These are phyloP conservation scores for Auriculariales sp. DNA, from an alignment of 768 basidiomycete genomes.

Conservation along the genomic window DNA sequence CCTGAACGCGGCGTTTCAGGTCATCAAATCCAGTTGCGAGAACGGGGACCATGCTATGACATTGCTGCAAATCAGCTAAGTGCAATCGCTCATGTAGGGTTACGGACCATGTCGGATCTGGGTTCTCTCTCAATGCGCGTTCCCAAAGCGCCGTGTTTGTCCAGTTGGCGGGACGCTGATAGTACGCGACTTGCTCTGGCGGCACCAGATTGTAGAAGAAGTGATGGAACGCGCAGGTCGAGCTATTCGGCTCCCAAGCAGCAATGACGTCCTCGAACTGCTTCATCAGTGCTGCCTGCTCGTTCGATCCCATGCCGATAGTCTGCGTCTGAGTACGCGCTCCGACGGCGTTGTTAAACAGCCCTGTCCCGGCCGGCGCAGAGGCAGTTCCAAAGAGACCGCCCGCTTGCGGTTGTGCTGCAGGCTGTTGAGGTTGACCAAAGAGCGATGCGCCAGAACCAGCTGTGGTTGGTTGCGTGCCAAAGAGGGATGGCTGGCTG, in stretches of 20 bases:
- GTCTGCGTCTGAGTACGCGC: slow-evolving; percentile 1
- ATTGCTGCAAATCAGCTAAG: background rate
- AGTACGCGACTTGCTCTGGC: slow-evolving; percentile 46
- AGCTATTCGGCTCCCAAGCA: slow-evolving; percentile 57
- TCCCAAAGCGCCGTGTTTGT: slow-evolving; percentile 63
- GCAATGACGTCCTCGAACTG: slow-evolving; percentile 48
- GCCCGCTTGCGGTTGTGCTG: slow-evolving; percentile 13
- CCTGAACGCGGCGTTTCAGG: slow-evolving; percentile 62
- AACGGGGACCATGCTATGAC: slow-evolving; percentile 55
- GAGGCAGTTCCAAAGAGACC: slow-evolving; percentile 14
- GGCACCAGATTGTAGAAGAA: slow-evolving; percentile 78
- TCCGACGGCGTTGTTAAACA: slow-evolving; percentile 6
- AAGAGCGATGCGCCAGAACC: slow-evolving; percentile 14
- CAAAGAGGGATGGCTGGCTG: slow-evolving; percentile 20
- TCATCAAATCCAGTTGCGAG: slow-evolving; percentile 74
- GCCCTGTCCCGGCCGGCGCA: background rate
- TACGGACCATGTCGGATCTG: slow-evolving; percentile 60
- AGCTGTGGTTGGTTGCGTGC: slow-evolving; percentile 19
- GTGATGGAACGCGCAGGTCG: slow-evolving; percentile 73
- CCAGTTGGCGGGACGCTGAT: slow-evolving; percentile 58
- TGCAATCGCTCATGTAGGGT: background rate
- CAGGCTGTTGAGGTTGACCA: slow-evolving; percentile 15
- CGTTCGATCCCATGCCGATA: too few relatives aligned
- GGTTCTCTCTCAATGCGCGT: slow-evolving; percentile 67
- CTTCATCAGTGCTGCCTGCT: slow-evolving; percentile 28